These are phyloP conservation scores for Mortierella polycephala DNA, from an alignment of 371 early-diverging fungal genomes.

Conservation along the genomic window DNA sequence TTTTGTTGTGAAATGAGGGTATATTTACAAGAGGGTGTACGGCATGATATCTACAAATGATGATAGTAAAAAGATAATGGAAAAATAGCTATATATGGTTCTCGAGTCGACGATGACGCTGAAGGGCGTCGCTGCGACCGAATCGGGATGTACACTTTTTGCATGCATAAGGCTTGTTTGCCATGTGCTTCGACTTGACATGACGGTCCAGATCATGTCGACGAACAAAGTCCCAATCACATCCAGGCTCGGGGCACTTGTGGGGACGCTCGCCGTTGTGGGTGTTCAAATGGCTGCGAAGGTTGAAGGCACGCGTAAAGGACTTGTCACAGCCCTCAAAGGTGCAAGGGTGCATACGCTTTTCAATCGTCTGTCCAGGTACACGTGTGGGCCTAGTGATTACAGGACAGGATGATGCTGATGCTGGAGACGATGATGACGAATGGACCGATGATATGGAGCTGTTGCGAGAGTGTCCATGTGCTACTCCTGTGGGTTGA, in stretches of 20 bases:
- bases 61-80: constrained; percentile 1
- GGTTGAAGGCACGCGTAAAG: constrained; percentile 84
- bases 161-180: constrained; percentile 54
- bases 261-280: constrained; percentile 80
- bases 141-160: constrained; percentile 44
- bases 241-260: constrained; percentile 69
- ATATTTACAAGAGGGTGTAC: too few relatives aligned
- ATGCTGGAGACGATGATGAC: constrained; percentile 16
- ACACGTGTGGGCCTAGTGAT: constrained; percentile 15
- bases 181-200: constrained; percentile 51
- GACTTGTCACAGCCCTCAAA: constrained; percentile 72
- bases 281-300: constrained; percentile 82
- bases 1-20: too few relatives aligned
- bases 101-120: constrained; percentile 48
- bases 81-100: constrained; percentile 29
- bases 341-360: constrained; percentile 57
- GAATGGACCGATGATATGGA: constrained; percentile 39
- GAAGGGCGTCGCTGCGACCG: constrained; percentile 49
- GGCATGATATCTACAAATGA: constrained; percentile 1
- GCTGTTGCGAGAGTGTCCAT: constrained; percentile 39
- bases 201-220: constrained; percentile 89
- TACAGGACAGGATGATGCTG: constrained; percentile 3
- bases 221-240: constrained; percentile 72
- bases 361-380: constrained; percentile 39
- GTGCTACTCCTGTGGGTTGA: constrained; percentile 9